Evolutionary conservation across 768 basidiomycete genomes (phyloP), one percentile per base, ranked within the genome.

Genomic region (Sutorius australiensis): DNA sequence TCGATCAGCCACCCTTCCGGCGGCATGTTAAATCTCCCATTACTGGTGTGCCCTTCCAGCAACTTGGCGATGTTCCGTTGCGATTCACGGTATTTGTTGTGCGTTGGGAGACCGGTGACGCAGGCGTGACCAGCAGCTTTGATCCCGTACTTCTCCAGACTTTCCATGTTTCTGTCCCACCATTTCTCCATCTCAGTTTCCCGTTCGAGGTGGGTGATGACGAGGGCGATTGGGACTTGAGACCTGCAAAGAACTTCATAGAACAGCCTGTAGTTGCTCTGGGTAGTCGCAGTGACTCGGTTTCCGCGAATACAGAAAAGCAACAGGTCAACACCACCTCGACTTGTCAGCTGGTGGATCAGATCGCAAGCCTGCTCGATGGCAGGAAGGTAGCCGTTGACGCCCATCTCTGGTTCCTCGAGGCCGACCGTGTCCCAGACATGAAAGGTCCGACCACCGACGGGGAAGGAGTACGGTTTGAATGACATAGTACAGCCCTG

Each of bases 291-390:
- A 8, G 66, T 73, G 61, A 77, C 67, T 37, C 73, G 61, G n/a
- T 75, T 72, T 11, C 68, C 74, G 3, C 73, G 71, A 17, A 78
- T 72, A 55, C 71, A 71, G 55, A 71, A 77, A 0, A 78, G 63
- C 1, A 79, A 64, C 24, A 78, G 70, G 54, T 67, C 67, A 13
- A 79, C 61, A 31, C 78, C 77, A 1, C 64, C 72, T 13, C 46
- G 57, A 4, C 30, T 36, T 5, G 54, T 31, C 9, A 78, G 60
- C 3, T 56, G 58, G 11, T 62, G 58, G 53, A 79, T 67, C 6
- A 80, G 73, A 3, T 50, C 32, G 47, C 50, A 57, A 16, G 69
- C 61, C 40, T 72, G 59, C 48, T 61, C 63, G 45, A 73, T 65
- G 7, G 68, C 69, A 10, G 63, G 52, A 17, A 70, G 57, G 39